A percentile compares a stretch with the other conserved stretches of the same genome.
Conservation (phyloP, 2,329 filamentous ascomycete species). For the Thelonectria rubi region DNA sequence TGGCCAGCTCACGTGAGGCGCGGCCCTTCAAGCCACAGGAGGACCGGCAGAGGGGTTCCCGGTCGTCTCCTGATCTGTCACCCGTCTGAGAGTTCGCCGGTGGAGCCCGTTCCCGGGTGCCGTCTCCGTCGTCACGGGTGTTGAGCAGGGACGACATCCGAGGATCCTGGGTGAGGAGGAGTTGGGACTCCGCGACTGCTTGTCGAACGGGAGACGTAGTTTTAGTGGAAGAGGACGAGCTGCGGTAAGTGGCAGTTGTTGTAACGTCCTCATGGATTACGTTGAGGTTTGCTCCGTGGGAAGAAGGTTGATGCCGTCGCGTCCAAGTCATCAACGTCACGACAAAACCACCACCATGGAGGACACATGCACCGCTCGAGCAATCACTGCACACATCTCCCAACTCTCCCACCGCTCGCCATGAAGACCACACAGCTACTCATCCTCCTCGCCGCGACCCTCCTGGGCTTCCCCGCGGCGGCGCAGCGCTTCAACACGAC, state of each 20-base stretch:
- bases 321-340: slow-evolving; percentile 11
- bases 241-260: neutral
- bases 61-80: slow-evolving; percentile 34
- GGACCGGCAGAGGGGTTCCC: slow-evolving; percentile 28
- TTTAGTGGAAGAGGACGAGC: too few relatives aligned
- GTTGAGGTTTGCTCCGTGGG: too few relatives aligned
- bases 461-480: neutral
- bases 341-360: neutral
- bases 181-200: neutral
- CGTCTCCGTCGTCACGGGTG: slow-evolving; percentile 28
- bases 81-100: slow-evolving; percentile 22
- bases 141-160: slow-evolving; percentile 28
- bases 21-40: slow-evolving; percentile 4
- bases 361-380: neutral
- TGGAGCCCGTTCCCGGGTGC: slow-evolving; percentile 18
- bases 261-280: neutral
- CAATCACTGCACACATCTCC: neutral
- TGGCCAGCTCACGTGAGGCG: slow-evolving; percentile 18
- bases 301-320: neutral
- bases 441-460: neutral
- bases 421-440: neutral
- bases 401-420: neutral
- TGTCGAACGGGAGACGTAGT: neutral
- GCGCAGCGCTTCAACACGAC: slow-evolving; percentile 8
- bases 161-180: slow-evolving; percentile 26